These are phyloP conservation scores for Scytalidium sp. DNA, from an alignment of 2,329 filamentous ascomycete genomes.

Conservation along the genomic window DNA sequence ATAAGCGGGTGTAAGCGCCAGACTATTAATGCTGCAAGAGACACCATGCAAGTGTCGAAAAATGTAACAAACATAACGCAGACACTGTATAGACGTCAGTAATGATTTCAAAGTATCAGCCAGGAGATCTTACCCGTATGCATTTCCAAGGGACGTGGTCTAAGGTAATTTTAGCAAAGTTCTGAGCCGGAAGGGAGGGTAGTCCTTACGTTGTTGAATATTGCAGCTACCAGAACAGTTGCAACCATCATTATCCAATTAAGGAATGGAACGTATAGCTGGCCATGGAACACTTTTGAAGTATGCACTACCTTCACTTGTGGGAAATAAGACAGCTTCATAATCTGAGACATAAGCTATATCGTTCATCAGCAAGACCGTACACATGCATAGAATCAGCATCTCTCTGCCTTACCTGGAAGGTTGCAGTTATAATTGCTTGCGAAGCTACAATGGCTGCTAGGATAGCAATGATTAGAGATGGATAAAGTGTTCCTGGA, in stretches of 20 bases:
- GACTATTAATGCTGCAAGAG: slow-evolving; percentile 67
- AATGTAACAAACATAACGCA: slow-evolving; percentile 80
- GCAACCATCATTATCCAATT: slow-evolving; percentile 77
- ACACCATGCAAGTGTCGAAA: slow-evolving; percentile 72
- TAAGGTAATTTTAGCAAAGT: slow-evolving; percentile 20
- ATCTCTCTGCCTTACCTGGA: slow-evolving; percentile 44
- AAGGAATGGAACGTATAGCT: slow-evolving; percentile 70
- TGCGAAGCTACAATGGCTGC: slow-evolving; percentile 77
- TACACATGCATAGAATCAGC: not conserved
- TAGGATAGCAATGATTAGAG: slow-evolving; percentile 64
- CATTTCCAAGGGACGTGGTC: slow-evolving; percentile 67
- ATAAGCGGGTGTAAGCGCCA: slow-evolving; percentile 60
- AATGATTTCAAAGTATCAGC: too few relatives aligned
- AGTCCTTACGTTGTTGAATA: slow-evolving; percentile 63
- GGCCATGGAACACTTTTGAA: slow-evolving; percentile 65
- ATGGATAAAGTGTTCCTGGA: slow-evolving; percentile 64
- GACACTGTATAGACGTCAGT: slow-evolving; percentile 52
- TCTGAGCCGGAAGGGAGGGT: not conserved
- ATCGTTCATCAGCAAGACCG: not conserved
- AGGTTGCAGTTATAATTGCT: slow-evolving; percentile 74
- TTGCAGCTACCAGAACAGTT: slow-evolving; percentile 66
- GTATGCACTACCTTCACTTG: slow-evolving; percentile 73
- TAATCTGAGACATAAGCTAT: slow-evolving; percentile 64
- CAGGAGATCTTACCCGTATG: slow-evolving; percentile 29
- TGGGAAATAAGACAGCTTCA: slow-evolving; percentile 71